phyloP scores from a whole-genome alignment of 305 asterid genomes.

The Solanum hybrid region DNA sequence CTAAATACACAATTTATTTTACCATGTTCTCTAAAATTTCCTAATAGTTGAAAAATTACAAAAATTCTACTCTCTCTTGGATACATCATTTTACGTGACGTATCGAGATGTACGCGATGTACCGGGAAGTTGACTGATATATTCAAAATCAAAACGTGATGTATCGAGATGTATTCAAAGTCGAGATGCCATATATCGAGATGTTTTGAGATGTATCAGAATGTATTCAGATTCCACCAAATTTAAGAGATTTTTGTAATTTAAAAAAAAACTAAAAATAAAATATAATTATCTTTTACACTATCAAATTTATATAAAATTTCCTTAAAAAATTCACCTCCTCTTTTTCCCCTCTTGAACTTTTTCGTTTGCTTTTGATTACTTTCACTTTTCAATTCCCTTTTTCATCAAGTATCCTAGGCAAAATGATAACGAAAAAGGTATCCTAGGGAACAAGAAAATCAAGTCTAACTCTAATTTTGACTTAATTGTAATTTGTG shows the following conservation, averaged over 20 bases:
- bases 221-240: too few species aligned
- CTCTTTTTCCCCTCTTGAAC: neutral
- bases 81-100: neutral
- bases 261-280: too few species aligned
- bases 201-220: too few species aligned
- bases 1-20: too few species aligned
- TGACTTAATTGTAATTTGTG: neutral
- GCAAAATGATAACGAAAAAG: neutral
- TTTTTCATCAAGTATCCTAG: neutral
- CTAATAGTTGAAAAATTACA: neutral
- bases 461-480: neutral
- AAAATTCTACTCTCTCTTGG: neutral
- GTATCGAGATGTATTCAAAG: too few species aligned
- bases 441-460: neutral
- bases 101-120: too few species aligned
- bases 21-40: too few species aligned
- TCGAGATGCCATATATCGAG: rapidly evolving
- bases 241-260: too few species aligned
- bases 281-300: too few species aligned
- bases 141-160: too few species aligned
- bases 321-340: neutral
- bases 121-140: rapidly evolving
- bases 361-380: neutral
- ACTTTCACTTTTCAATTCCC: neutral
- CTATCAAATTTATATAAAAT: too few species aligned